A percentile compares a stretch with the other conserved stretches of the same genome.
Evolutionary conservation across 148 eudicot genomes (phyloP).

Genomic region (Gaultheria prostrata): DNA sequence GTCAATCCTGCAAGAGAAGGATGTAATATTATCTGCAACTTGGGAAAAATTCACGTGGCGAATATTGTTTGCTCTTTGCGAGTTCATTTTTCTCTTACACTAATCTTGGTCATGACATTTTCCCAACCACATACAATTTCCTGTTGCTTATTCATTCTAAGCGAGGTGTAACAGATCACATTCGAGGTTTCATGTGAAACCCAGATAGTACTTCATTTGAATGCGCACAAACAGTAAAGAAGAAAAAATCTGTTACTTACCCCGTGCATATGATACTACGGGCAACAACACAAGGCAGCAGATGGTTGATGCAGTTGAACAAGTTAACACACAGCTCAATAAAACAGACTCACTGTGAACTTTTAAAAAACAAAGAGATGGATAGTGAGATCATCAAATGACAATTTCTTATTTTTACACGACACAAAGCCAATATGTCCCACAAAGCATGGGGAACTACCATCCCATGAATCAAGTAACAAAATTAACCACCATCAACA

Average conservation of each 20-base stretch:
- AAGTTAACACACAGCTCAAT: not conserved
- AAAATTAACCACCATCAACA: no score
- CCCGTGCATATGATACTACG: not conserved
- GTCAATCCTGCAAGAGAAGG: not conserved
- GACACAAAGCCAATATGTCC: no score
- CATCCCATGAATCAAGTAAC: no score
- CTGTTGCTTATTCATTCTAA: not conserved
- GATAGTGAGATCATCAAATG: no score
- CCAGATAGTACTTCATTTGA: not conserved
- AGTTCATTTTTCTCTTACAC: not conserved
- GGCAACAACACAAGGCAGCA: not conserved
- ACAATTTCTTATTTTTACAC: no score
- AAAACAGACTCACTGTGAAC: not conserved
- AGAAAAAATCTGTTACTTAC: not conserved
- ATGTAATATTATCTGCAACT: not conserved
- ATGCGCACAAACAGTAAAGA: not conserved
- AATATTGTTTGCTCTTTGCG: not conserved
- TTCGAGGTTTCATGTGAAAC: not conserved
- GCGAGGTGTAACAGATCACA: not conserved
- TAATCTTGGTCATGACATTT: not conserved
- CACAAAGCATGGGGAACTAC: no score
- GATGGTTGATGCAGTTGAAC: not conserved
- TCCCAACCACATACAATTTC: not conserved
- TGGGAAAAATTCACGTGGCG: not conserved
- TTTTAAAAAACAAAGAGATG: not conserved